Evolutionary conservation across 495 filamentous ascomycete species (phyloP).

Genomic region (Lasiosphaeriaceae sp.): DNA sequence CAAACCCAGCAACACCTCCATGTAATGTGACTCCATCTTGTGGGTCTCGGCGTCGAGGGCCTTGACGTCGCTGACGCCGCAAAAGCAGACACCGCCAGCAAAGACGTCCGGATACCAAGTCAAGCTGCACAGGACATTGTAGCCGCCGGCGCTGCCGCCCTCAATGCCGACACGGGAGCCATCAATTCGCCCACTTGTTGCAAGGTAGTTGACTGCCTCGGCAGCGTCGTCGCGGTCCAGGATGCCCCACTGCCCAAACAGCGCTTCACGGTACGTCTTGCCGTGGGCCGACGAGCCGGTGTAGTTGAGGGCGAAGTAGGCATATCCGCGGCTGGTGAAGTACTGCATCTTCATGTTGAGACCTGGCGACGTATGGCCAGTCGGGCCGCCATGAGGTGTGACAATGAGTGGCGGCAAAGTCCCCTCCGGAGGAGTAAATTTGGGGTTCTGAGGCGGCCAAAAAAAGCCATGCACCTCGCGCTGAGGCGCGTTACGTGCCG

Average conservation of each 20-base stretch:
- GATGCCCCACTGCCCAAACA: constrained; percentile 43
- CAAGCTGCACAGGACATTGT: constrained; percentile 42
- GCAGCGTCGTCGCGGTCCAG: constrained; percentile 43
- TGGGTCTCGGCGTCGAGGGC: constrained; percentile 41
- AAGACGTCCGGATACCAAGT: constrained; percentile 25
- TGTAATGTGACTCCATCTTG: constrained; percentile 50
- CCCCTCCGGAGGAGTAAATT: constrained; percentile 25
- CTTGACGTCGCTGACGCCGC: constrained; percentile 44
- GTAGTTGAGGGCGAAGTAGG: constrained; percentile 46
- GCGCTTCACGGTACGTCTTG: constrained; percentile 40
- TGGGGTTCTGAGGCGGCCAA: constrained; percentile 41
- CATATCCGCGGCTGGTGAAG: constrained; percentile 50
- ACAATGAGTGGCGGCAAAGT: constrained; percentile 43
- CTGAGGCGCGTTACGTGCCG: constrained; percentile 20
- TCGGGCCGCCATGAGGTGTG: constrained; percentile 49
- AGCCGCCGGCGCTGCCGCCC: constrained; percentile 48
- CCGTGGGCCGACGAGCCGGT: constrained; percentile 48
- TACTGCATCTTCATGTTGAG: constrained; percentile 41
- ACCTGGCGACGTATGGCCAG: constrained; percentile 27
- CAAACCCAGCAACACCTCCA: constrained; percentile 35
- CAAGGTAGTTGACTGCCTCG: constrained; percentile 41
- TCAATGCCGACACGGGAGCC: constrained; percentile 39
- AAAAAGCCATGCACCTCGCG: constrained; percentile 39
- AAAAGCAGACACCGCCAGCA: constrained; percentile 40
- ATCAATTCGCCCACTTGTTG: constrained; percentile 30